Evolutionary conservation across 2,329 filamentous ascomycete species (phyloP), one percentile per base, ranked within the genome.

Genomic region (Exophiala dermatitidis): DNA sequence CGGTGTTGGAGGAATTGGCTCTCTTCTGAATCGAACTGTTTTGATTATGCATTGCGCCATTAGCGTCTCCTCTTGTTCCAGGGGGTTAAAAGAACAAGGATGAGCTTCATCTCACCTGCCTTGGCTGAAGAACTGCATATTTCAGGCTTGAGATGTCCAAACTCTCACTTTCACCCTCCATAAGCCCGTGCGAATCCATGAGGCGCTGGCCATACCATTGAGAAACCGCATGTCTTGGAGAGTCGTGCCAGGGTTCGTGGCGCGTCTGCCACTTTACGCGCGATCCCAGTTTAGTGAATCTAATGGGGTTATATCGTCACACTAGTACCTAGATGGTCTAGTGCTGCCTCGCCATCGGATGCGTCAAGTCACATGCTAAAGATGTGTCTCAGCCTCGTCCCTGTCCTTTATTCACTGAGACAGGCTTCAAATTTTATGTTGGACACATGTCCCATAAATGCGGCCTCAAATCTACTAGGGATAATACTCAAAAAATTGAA

Each of bases 111-210:
- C 53, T 33, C 33, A 60, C 59, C 48, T 51, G 38, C 3, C 37
- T 30, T 29, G 36, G 34, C 12, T 38, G 40, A 8, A 61, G 51
- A 30, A 58, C 43, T 4, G 37, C 37, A 7, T 30, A 36, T 46
- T 55, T 55, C 10, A 58, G 36, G 29, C 46, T 40, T 46, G 52
- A 32, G 31, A 60, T 52, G 47, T 61, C 57, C 8, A 54, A 44
- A 42, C 53, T 58, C 26, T 53, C 49, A 45, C 55, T 58, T 19
- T 60, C 54, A n/a, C 49, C 50, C 34, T 55, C 59, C 50, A 61
- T 59, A 29, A 42, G 45, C 32, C 37, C 33, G 7, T 12, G 19
- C 10, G 5, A 28, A 41, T 28, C 19, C 38, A 41, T 41, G 38
- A 28, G 38, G 10, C 10, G 12, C 12, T 28, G 38, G 19, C 38